Percentiles rank a stretch among this genome's conserved stretches.
Conservation (phyloP, 2,329 filamentous ascomycete genomes). For the Diaporthe velutina region DNA sequence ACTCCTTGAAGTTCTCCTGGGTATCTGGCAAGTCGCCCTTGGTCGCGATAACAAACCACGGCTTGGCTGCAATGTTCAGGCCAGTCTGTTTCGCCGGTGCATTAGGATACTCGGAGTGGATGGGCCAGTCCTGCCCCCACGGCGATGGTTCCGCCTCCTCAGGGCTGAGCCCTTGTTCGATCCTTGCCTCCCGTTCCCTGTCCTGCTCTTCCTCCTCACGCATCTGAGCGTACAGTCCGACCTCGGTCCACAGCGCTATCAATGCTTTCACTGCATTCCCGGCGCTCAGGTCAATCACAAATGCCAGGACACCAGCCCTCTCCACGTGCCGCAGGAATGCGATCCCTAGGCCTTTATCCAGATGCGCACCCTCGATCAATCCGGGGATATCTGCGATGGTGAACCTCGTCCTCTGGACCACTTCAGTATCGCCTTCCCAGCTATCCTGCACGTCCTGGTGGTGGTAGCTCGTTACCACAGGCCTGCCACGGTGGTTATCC, state of each 20-base stretch:
- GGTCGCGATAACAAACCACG: conserved; percentile 96
- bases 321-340: conserved; percentile 96
- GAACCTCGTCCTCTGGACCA: conserved; percentile 79
- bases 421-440: conserved; percentile 58
- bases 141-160: conserved; percentile 38
- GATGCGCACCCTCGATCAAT: conserved; percentile 90
- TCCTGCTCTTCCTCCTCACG: conserved; percentile 80
- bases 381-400: conserved; percentile 97
- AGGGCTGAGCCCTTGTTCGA: conserved; percentile 69
- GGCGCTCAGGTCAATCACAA: conserved; percentile 87
- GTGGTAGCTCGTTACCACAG: conserved; percentile 59
- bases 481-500: conserved; percentile 86
- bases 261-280: conserved; percentile 85
- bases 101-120: conserved; percentile 48
- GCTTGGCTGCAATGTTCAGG: conserved; percentile 90
- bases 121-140: conserved; percentile 44
- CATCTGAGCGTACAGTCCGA: conserved; percentile 86
- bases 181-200: conserved; percentile 67
- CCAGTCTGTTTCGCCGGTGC: conserved; percentile 49
- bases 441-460: conserved; percentile 48
- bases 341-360: conserved; percentile 90
- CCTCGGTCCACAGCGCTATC: conserved; percentile 88
- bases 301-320: conserved; percentile 90
- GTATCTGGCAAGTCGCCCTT: conserved; percentile 89
- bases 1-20: conserved; percentile 77